These are phyloP conservation scores for Fraxinus angustifolia DNA, from an alignment of 305 asterid genomes.

Conservation along the genomic window DNA sequence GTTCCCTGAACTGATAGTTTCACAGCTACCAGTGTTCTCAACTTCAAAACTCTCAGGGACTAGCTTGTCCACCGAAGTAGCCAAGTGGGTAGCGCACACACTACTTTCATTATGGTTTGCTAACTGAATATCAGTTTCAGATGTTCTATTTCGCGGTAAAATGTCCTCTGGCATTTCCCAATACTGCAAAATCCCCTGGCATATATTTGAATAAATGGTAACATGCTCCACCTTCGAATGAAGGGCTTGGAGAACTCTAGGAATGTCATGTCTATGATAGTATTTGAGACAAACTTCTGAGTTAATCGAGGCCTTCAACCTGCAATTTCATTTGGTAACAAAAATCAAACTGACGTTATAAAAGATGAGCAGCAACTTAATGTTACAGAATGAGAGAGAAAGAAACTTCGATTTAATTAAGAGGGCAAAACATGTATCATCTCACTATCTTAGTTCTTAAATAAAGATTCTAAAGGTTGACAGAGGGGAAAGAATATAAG, in stretches of 20 bases:
- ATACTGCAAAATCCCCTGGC: conserved; percentile 65
- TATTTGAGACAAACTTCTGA: conserved; percentile 51
- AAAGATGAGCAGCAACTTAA: conserved; percentile 17
- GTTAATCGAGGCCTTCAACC: conserved; percentile 48
- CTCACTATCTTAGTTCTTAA: conserved; percentile 17
- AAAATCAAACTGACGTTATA: conserved; percentile 20
- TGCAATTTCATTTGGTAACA: conserved; percentile 34
- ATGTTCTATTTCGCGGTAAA: conserved; percentile 28
- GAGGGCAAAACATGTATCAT: conserved; percentile 5
- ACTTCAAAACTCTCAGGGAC: conserved; percentile 27
- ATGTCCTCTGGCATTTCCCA: conserved; percentile 56
- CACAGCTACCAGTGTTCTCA: conserved; percentile 36
- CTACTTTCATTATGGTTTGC: conserved; percentile 27
- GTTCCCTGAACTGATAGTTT: conserved; percentile 26
- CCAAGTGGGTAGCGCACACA: conserved; percentile 17
- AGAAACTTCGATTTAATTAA: not conserved
- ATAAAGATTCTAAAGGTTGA: conserved; percentile 9
- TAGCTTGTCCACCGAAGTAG: conserved; percentile 29
- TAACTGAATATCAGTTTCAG: conserved; percentile 35
- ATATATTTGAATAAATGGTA: conserved; percentile 57
- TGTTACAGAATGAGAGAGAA: conserved; percentile 17
- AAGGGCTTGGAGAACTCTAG: conserved; percentile 55
- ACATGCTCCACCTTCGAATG: conserved; percentile 41
- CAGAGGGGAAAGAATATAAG: conserved; percentile 18
- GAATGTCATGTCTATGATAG: conserved; percentile 61